phyloP scores from a whole-genome alignment of 2,329 filamentous ascomycete species.

The Diaporthe citrichinensis region DNA sequence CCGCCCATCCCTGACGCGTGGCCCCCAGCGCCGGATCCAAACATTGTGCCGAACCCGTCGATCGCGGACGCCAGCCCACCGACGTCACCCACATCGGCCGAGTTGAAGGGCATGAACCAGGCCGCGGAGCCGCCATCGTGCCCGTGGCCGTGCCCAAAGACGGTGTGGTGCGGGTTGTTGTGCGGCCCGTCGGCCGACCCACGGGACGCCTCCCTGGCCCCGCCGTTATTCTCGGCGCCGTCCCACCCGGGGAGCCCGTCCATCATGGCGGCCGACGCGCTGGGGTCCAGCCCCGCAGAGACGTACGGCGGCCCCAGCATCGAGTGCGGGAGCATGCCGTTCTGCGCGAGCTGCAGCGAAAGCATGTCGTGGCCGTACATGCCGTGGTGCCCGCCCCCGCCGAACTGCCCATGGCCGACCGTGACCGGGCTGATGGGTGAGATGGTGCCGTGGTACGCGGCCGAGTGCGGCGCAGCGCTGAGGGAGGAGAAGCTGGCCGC shows the following conservation, averaged over 20 bases:
- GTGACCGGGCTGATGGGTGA: constrained; percentile 68
- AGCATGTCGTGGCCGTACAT: constrained; percentile 69
- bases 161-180: constrained; percentile 46
- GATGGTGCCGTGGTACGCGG: constrained; percentile 59
- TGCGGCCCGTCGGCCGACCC: constrained; percentile 37
- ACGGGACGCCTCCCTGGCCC: constrained; percentile 47
- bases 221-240: constrained; percentile 49
- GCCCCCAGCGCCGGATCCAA: constrained; percentile 57
- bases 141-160: constrained; percentile 51
- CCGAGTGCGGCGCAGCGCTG: constrained; percentile 55
- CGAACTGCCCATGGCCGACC: constrained; percentile 51
- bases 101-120: constrained; percentile 96
- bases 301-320: constrained; percentile 59
- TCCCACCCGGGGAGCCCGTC: constrained; percentile 60
- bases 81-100: constrained; percentile 71
- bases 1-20: constrained; percentile 48
- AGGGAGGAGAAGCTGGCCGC: constrained; percentile 58
- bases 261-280: constrained; percentile 55
- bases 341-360: constrained; percentile 65
- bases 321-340: constrained; percentile 72
- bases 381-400: constrained; percentile 53
- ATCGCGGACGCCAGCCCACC: constrained; percentile 56
- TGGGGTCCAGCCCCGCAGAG: constrained; percentile 62
- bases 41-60: constrained; percentile 66
- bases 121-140: constrained; percentile 71